A percentile compares a stretch with the other conserved stretches of the same genome.
Evolutionary conservation across 305 asterid genomes (phyloP).

Genomic region (Fraxinus floribunda): DNA sequence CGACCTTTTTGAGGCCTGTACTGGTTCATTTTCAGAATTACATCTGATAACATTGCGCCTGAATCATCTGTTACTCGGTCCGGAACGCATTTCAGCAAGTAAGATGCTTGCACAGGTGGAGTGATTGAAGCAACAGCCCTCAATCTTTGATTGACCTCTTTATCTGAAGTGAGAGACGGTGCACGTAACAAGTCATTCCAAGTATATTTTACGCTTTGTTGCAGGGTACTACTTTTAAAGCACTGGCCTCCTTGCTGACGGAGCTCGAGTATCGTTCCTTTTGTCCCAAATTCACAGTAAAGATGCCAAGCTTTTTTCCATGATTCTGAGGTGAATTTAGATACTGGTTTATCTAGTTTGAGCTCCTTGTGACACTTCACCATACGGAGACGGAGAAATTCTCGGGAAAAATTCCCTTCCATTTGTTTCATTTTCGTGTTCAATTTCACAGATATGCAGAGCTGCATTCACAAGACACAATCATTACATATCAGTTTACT

Average conservation of each 20-base stretch:
- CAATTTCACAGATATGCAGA: constrained; percentile 51
- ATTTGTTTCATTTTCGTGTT: constrained; percentile 26
- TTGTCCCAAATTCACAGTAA: constrained; percentile 85
- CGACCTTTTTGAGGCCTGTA: constrained; percentile 90
- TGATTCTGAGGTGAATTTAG: constrained; percentile 44
- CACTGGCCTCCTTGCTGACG: constrained; percentile 55
- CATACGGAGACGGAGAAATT: constrained; percentile 66
- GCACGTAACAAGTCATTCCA: constrained; percentile 86
- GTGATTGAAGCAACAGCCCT: constrained; percentile 64
- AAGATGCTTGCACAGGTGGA: constrained; percentile 89
- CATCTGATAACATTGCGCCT: constrained; percentile 88
- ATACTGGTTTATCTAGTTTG: constrained; percentile 52
- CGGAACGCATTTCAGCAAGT: constrained; percentile 82
- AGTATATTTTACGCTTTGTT: constrained; percentile 41
- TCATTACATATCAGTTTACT: not conserved
- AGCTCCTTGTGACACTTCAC: constrained; percentile 74
- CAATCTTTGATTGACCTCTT: constrained; percentile 45
- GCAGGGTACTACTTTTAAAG: constrained; percentile 54
- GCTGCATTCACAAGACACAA: constrained; percentile 45
- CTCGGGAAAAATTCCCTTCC: constrained; percentile 36
- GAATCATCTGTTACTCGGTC: constrained; percentile 90
- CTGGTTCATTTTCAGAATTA: constrained; percentile 73
- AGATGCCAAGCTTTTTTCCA: constrained; percentile 75
- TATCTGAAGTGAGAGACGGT: constrained; percentile 57
- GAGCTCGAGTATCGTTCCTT: constrained; percentile 64